Evolutionary conservation across 2,329 filamentous ascomycete species (phyloP).

Genomic region (Colletotrichum tamarilloi): DNA sequence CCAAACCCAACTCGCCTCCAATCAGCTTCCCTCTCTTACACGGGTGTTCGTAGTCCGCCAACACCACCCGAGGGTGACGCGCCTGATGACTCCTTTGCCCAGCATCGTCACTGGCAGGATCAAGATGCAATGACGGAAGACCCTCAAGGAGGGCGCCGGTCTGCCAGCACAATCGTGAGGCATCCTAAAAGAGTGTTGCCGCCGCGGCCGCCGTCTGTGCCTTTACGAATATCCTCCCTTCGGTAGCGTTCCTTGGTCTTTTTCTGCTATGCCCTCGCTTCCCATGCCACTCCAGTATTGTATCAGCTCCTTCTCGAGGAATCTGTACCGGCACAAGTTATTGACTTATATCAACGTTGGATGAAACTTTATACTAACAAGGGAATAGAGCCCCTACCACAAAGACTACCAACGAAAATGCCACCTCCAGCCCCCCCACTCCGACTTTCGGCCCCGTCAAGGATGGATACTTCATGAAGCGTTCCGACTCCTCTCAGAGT

Average conservation of each 20-base stretch:
- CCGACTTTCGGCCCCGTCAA: conserved; percentile 32
- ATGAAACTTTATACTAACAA: neutral
- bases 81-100: conserved; percentile 28
- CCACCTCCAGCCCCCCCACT: conserved; percentile 24
- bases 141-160: conserved; percentile 32
- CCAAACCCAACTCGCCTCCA: conserved; percentile 16
- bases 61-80: conserved; percentile 29
- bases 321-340: conserved; percentile 5
- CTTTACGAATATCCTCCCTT: conserved; percentile 29
- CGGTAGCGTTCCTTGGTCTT: conserved; percentile 24
- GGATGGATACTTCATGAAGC: conserved; percentile 30
- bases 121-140: conserved; percentile 6
- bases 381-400: conserved; percentile 19
- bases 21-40: conserved; percentile 34
- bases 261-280: neutral
- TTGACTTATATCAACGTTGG: neutral
- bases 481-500: conserved; percentile 26
- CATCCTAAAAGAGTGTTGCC: conserved; percentile 28
- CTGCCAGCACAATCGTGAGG: conserved; percentile 15
- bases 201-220: conserved; percentile 25
- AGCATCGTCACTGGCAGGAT: conserved; percentile 14
- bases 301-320: conserved; percentile 9
- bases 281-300: conserved; percentile 27
- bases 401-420: conserved; percentile 33
- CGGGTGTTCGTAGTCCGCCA: conserved; percentile 35